Percentiles rank a stretch among this genome's conserved stretches.
phyloP scores from a whole-genome alignment of 2,329 filamentous ascomycete species.

The Cytospora paraplurivora region DNA sequence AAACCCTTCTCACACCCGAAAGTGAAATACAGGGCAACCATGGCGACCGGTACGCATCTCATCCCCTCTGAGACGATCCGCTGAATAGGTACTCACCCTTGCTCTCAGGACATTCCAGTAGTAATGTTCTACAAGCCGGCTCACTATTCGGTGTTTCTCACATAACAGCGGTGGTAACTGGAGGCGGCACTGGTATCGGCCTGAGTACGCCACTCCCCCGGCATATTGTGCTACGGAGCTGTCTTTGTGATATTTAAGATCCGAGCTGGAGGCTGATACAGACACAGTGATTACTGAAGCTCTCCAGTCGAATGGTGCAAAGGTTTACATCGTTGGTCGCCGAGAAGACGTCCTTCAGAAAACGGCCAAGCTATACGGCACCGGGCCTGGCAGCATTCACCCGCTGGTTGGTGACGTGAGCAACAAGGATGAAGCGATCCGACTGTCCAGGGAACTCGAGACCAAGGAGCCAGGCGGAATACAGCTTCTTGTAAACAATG shows the following conservation, averaged over 20 bases:
- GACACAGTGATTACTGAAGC: conserved; percentile 22
- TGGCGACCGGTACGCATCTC: conserved; percentile 7
- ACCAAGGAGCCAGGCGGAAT: conserved; percentile 54
- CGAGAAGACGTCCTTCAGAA: conserved; percentile 17
- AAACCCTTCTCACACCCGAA: background rate
- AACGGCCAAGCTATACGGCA: conserved; percentile 18
- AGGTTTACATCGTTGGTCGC: conserved; percentile 22
- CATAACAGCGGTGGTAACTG: conserved; percentile 24
- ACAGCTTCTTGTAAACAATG: conserved; percentile 54
- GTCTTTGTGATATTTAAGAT: background rate
- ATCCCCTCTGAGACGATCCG: background rate
- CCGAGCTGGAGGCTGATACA: background rate
- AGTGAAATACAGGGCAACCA: conserved; percentile 13
- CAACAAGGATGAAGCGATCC: conserved; percentile 49
- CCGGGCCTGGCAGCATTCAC: conserved; percentile 13
- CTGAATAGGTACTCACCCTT: background rate
- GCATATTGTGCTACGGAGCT: background rate
- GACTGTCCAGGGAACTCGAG: conserved; percentile 52
- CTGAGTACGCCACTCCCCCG: conserved; percentile 10
- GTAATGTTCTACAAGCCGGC: conserved; percentile 18
- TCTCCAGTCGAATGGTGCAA: conserved; percentile 23
- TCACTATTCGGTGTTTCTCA: conserved; percentile 25
- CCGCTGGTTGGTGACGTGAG: conserved; percentile 24
- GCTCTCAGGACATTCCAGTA: conserved; percentile 14
- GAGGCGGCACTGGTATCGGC: conserved; percentile 23